A percentile compares a stretch with the other conserved stretches of the same genome.
These are phyloP conservation scores for Acephala macrosclerotiorum DNA, from an alignment of 2,329 filamentous ascomycete species.

Conservation along the genomic window DNA sequence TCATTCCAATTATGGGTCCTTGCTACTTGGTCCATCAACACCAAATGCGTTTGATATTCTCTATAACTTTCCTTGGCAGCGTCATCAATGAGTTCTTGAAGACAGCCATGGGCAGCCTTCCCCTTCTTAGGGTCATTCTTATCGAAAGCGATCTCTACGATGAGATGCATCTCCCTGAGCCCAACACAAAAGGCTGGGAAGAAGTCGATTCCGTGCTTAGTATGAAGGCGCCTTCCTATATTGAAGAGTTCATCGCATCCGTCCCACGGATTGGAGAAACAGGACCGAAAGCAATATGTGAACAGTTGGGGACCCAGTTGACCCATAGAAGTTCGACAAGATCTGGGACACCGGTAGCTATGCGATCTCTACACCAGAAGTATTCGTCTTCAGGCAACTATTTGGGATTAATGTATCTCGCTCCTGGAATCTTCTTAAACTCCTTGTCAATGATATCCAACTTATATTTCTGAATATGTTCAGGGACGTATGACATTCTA, in stretches of 20 bases:
- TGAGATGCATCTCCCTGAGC: slow-evolving; percentile 61
- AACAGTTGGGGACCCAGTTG: slow-evolving; percentile 24
- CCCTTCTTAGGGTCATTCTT: slow-evolving; percentile 44
- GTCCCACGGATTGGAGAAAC: slow-evolving; percentile 55
- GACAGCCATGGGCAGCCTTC: slow-evolving; percentile 46
- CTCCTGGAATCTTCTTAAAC: slow-evolving; percentile 35
- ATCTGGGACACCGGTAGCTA: slow-evolving; percentile 36
- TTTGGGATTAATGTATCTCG: slow-evolving; percentile 46
- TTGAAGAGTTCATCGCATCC: slow-evolving; percentile 54
- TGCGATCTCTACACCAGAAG: slow-evolving; percentile 46
- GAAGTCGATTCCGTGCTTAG: slow-evolving; percentile 55
- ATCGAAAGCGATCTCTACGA: slow-evolving; percentile 42
- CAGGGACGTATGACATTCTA: slow-evolving; percentile 14
- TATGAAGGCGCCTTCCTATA: slow-evolving; percentile 47
- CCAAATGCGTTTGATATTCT: slow-evolving; percentile 53
- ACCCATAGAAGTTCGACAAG: slow-evolving; percentile 36
- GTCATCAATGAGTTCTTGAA: slow-evolving; percentile 48
- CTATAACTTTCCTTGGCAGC: slow-evolving; percentile 49
- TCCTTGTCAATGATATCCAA: slow-evolving; percentile 18
- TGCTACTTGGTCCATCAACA: slow-evolving; percentile 52
- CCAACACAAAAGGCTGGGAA: slow-evolving; percentile 58
- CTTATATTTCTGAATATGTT: slow-evolving; percentile 15
- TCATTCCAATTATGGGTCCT: slow-evolving; percentile 51
- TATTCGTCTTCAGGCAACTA: slow-evolving; percentile 45
- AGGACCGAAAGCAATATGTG: slow-evolving; percentile 50